These are phyloP conservation scores for Poa pratensis DNA, from an alignment of 176 grass and related monocot species.

Conservation along the genomic window DNA sequence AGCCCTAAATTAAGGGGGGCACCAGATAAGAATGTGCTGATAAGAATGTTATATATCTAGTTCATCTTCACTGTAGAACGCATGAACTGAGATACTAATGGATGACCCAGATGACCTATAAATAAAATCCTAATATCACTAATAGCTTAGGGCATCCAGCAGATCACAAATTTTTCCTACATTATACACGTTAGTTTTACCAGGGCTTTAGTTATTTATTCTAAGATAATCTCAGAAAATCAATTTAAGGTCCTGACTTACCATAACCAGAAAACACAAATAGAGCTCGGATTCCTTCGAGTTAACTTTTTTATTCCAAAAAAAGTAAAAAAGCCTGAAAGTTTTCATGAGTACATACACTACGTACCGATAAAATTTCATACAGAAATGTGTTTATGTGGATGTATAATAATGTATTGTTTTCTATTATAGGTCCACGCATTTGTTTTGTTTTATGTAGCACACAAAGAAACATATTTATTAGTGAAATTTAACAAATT, in stretches of 20 bases:
- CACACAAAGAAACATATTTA: not conserved
- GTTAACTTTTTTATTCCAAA: not conserved
- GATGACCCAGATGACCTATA: not conserved
- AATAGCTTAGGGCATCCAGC: not conserved
- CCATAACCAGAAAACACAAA: not conserved
- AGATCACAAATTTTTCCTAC: not conserved
- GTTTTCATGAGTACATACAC: not conserved
- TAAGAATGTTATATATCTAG: not conserved
- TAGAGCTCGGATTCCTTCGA: not conserved
- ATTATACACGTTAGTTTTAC: not conserved
- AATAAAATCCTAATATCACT: not conserved
- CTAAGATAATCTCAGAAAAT: not conserved
- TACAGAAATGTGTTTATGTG: no score
- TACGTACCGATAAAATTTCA: not conserved
- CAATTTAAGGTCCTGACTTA: not conserved
- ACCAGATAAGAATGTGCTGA: not conserved
- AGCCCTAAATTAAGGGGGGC: slow-evolving; percentile 1
- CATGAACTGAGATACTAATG: not conserved
- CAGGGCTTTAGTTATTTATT: not conserved
- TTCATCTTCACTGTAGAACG: slow-evolving; percentile 1
- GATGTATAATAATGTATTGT: not conserved
- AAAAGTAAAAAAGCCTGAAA: not conserved
- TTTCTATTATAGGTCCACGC: not conserved
- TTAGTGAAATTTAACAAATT: not conserved
- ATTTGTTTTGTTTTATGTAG: not conserved